Percentiles rank a stretch among this genome's conserved stretches.
phyloP scores from a whole-genome alignment of 2,329 filamentous ascomycete species.

The Verticillium longisporum region DNA sequence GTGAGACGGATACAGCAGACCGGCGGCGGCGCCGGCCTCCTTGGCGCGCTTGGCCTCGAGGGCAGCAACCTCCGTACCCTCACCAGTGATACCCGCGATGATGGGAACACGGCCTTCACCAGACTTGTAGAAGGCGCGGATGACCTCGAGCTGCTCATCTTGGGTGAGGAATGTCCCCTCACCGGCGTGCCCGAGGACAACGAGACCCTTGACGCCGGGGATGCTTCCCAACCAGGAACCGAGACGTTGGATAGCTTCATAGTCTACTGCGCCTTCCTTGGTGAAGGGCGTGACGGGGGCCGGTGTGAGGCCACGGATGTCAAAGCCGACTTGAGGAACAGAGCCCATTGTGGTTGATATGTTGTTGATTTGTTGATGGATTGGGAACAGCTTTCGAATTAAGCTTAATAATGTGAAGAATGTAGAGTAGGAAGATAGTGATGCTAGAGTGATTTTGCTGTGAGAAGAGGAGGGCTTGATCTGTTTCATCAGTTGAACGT shows the following conservation, averaged over 20 bases:
- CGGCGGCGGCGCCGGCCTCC: no score
- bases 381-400: no score
- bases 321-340: constrained; percentile 21
- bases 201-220: constrained; percentile 42
- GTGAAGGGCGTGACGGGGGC: constrained; percentile 47
- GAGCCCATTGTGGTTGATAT: constrained; percentile 15
- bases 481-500: no score
- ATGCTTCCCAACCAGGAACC: constrained; percentile 47
- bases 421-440: no score
- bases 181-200: constrained; percentile 46
- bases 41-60: constrained; percentile 44
- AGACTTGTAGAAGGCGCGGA: constrained; percentile 45
- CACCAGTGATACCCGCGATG: constrained; percentile 45
- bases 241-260: constrained; percentile 43
- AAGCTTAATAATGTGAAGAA: no score
- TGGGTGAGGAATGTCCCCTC: constrained; percentile 46
- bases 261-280: constrained; percentile 39
- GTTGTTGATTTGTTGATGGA: no score
- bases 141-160: constrained; percentile 40
- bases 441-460: no score
- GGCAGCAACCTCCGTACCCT: constrained; percentile 45
- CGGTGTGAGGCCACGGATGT: constrained; percentile 41
- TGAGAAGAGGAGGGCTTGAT: no score
- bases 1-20: no score
- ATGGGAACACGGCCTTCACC: constrained; percentile 42